Conservation (phyloP, 2,329 filamentous ascomycete species). For the Pezicula rhizophila region DNA sequence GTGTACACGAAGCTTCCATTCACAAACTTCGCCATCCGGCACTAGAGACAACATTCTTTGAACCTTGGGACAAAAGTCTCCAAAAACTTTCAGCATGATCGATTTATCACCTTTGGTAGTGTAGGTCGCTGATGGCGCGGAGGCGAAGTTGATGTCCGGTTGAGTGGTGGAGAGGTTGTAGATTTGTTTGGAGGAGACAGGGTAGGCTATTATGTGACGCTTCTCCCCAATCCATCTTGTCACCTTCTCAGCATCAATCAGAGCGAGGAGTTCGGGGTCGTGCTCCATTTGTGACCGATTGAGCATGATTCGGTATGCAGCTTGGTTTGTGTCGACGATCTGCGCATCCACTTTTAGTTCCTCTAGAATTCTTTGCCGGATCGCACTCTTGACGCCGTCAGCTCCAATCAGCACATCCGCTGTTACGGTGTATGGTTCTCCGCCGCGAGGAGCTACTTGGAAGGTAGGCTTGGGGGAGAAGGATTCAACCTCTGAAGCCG, state of each 20-base stretch:
- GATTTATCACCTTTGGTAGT: slow-evolving; percentile 56
- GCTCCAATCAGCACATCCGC: slow-evolving; percentile 47
- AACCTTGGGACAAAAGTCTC: slow-evolving; percentile 54
- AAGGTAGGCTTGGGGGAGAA: slow-evolving; percentile 57
- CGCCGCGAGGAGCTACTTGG: slow-evolving; percentile 50
- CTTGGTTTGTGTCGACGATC: slow-evolving; percentile 66
- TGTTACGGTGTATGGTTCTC: slow-evolving; percentile 44
- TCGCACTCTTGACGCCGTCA: slow-evolving; percentile 50
- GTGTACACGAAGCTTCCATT: slow-evolving; percentile 58
- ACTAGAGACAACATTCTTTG: slow-evolving; percentile 54
- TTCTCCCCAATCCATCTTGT: slow-evolving; percentile 72
- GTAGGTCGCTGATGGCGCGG: slow-evolving; percentile 52
- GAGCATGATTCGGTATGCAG: slow-evolving; percentile 75
- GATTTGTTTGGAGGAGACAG: slow-evolving; percentile 59
- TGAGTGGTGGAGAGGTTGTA: slow-evolving; percentile 61
- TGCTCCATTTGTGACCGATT: slow-evolving; percentile 58
- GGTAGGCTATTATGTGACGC: slow-evolving; percentile 74
- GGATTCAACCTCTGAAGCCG: slow-evolving; percentile 48
- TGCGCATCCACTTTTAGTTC: slow-evolving; percentile 36
- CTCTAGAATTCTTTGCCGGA: slow-evolving; percentile 47
- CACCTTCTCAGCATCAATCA: slow-evolving; percentile 61
- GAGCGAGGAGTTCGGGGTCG: slow-evolving; percentile 60
- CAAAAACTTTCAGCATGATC: slow-evolving; percentile 55
- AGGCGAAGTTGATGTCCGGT: slow-evolving; percentile 54
- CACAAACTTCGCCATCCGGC: slow-evolving; percentile 55